phyloP scores from a whole-genome alignment of 331 rosid genomes.

The Telfairia occidentalis region DNA sequence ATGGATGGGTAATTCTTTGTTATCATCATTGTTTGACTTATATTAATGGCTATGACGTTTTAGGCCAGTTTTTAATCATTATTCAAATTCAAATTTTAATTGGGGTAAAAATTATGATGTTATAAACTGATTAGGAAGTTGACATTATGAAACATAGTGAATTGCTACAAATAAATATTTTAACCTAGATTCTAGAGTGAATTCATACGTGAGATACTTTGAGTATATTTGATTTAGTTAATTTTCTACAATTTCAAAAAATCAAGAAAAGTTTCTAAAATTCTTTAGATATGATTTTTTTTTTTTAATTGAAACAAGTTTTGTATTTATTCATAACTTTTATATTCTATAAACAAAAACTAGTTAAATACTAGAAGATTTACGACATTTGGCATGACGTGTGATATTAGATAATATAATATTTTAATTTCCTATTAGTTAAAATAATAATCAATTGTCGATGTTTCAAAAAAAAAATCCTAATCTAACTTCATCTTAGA shows the following conservation, averaged over 20 bases:
- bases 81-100: not conserved
- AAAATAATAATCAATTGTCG: no score
- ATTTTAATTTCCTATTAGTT: no score
- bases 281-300: no score
- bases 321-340: no score
- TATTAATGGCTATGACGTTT: not conserved
- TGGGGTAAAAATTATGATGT: not conserved
- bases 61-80: not conserved
- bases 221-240: not conserved
- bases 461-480: no score
- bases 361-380: no score
- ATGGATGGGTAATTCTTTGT: not conserved
- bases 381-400: no score
- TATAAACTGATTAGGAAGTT: not conserved
- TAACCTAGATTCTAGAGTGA: not conserved
- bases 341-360: no score
- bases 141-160: not conserved
- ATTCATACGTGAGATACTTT: not conserved
- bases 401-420: not conserved
- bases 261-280: no score
- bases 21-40: not conserved
- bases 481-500: no score
- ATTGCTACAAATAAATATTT: not conserved
- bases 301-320: no score
- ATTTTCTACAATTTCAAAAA: no score